Evolutionary conservation across 2,329 filamentous ascomycete species (phyloP).

Genomic region (Neonectria punicea): DNA sequence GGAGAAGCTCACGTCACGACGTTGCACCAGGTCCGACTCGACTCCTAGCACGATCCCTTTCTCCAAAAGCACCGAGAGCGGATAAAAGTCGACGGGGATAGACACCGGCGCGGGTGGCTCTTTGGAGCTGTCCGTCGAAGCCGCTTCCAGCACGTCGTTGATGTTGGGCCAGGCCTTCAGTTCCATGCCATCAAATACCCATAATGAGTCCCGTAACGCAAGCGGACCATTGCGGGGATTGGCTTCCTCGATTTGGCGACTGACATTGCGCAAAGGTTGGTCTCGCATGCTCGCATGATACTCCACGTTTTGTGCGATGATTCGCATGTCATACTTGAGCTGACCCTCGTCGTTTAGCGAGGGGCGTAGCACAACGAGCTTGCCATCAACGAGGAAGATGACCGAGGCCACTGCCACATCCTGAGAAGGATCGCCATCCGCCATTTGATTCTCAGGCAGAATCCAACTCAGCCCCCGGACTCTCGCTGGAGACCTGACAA

Average conservation of each 20-base stretch:
- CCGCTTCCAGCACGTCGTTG: constrained; percentile 80
- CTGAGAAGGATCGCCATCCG: constrained; percentile 92
- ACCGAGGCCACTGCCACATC: constrained; percentile 95
- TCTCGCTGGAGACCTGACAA: constrained; percentile 90
- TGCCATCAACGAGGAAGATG: constrained; percentile 95
- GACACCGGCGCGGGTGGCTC: constrained; percentile 80
- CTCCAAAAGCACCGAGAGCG: constrained; percentile 84
- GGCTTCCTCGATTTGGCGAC: constrained; percentile 39
- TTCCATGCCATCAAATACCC: constrained; percentile 91
- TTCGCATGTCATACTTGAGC: constrained; percentile 97
- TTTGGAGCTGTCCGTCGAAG: constrained; percentile 70
- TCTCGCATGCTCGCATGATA: constrained; percentile 95
- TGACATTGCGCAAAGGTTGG: constrained; percentile 64
- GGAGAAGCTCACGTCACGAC: constrained; percentile 90
- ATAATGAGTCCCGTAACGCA: constrained; percentile 85
- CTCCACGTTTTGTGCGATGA: constrained; percentile 95
- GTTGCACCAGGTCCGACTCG: constrained; percentile 92
- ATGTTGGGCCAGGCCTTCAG: constrained; percentile 91
- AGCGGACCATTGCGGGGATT: constrained; percentile 43
- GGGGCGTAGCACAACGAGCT: constrained; percentile 90
- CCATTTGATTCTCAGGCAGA: constrained; percentile 86
- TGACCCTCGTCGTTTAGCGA: constrained; percentile 84
- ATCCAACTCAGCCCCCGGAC: constrained; percentile 97
- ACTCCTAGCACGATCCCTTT: constrained; percentile 92
- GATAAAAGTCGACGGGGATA: constrained; percentile 94